These are phyloP conservation scores for Populus trichocarpa DNA, from an alignment of 441 rosid genomes.

Conservation along the genomic window DNA sequence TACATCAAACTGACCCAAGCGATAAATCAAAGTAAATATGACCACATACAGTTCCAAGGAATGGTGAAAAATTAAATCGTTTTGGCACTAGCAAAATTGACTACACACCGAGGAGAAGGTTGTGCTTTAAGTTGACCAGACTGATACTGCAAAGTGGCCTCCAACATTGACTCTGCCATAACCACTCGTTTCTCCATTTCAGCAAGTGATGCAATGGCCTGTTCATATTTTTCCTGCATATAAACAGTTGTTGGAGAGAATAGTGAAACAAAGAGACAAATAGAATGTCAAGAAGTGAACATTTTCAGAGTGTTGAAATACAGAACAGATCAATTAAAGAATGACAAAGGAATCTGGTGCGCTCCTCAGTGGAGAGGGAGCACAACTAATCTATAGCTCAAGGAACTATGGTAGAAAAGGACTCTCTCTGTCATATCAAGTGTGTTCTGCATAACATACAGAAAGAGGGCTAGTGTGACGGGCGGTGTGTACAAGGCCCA, in stretches of 20 bases:
- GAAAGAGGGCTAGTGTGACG: not conserved
- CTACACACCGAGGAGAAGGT: slow-evolving; percentile 75
- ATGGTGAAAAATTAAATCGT: not conserved
- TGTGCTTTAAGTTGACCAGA: slow-evolving; percentile 83
- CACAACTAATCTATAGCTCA: not conserved
- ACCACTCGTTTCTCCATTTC: slow-evolving; percentile 93
- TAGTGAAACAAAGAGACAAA: not conserved
- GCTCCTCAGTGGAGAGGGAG: not conserved
- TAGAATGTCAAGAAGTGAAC: not conserved
- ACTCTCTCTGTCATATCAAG: not conserved
- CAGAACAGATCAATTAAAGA: not conserved
- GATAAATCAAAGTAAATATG: not conserved
- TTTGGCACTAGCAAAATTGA: slow-evolving; percentile 7
- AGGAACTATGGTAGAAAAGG: not conserved
- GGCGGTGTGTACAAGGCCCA: not conserved
- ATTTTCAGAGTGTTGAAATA: not conserved
- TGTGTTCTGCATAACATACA: not conserved
- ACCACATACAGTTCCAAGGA: not conserved
- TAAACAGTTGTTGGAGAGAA: slow-evolving; percentile 6
- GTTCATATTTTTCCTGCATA: slow-evolving; percentile 84
- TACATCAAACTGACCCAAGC: not conserved
- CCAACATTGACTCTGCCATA: slow-evolving; percentile 96
- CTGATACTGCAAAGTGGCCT: slow-evolving; percentile 91
- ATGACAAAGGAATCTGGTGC: not conserved
- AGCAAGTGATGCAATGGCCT: slow-evolving; percentile 59